A percentile compares a stretch with the other conserved stretches of the same genome.
Conservation (phyloP, 768 basidiomycete genomes). For the Auricularia sp. region DNA sequence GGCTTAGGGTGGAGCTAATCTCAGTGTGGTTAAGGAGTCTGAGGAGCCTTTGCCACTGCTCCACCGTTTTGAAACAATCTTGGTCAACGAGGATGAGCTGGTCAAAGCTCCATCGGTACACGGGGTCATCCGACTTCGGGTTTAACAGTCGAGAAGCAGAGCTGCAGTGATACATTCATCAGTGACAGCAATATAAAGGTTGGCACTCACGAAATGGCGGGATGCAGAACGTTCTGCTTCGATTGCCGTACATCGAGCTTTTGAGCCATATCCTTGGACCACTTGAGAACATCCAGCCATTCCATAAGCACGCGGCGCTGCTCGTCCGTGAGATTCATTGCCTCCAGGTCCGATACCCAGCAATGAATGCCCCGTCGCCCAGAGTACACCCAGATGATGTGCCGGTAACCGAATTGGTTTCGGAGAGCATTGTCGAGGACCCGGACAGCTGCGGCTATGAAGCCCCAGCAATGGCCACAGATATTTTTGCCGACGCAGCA, state of each 20-base stretch:
- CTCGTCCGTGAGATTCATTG: conserved; percentile 84
- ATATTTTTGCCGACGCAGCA: conserved; percentile 89
- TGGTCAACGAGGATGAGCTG: conserved; percentile 72
- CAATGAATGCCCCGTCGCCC: conserved; percentile 97
- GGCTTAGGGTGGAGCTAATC: conserved; percentile 37
- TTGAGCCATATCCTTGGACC: conserved; percentile 71
- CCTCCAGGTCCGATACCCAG: conserved; percentile 88
- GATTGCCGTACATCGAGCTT: conserved; percentile 60
- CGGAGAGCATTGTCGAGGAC: conserved; percentile 72
- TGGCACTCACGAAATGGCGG: conserved; percentile 53
- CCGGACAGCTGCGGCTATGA: conserved; percentile 85
- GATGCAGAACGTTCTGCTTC: conserved; percentile 42
- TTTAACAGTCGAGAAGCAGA: background rate
- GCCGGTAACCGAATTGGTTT: conserved; percentile 82
- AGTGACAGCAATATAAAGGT: background rate
- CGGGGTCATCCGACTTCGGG: background rate
- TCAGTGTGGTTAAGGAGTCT: conserved; percentile 59
- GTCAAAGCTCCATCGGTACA: conserved; percentile 40
- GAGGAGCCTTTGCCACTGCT: conserved; percentile 67
- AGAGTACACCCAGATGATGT: conserved; percentile 96
- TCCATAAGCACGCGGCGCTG: conserved; percentile 79
- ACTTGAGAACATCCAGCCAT: conserved; percentile 75
- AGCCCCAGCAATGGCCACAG: conserved; percentile 89
- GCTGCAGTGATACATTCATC: background rate
- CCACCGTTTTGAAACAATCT: conserved; percentile 61